A percentile compares a stretch with the other conserved stretches of the same genome.
Conservation (phyloP, 140 eudicot genomes). For the Anethum foeniculum region DNA sequence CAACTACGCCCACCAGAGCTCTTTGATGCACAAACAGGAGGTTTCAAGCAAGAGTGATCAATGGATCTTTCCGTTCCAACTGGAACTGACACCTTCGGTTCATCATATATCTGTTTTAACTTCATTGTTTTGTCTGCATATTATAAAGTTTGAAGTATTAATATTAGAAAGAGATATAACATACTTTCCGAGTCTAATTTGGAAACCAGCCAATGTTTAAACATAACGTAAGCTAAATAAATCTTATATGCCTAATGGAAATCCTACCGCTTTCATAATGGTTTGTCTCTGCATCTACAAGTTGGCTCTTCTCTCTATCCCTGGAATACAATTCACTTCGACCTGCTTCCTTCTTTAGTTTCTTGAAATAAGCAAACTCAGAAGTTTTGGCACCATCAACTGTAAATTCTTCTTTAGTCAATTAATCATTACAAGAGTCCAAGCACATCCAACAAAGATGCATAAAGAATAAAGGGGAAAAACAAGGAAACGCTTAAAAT, state of each 20-base stretch:
- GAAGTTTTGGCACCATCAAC: conserved; percentile 71
- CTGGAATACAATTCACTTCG: conserved; percentile 15
- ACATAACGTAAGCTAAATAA: not conserved
- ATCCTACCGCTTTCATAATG: conserved; percentile 39
- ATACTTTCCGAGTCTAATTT: not conserved
- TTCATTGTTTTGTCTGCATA: conserved; percentile 32
- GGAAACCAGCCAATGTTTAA: not conserved
- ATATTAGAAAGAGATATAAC: not conserved
- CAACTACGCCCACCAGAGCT: conserved; percentile 27
- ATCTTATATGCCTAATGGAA: not conserved
- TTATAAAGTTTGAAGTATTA: not conserved
- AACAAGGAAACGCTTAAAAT: not conserved
- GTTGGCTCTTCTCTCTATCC: conserved; percentile 19
- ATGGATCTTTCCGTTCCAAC: conserved; percentile 19
- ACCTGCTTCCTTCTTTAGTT: conserved; percentile 30
- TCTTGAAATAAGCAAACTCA: conserved; percentile 76
- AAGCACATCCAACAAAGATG: not conserved
- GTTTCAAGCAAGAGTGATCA: conserved; percentile 27
- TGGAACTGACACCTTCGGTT: conserved; percentile 23
- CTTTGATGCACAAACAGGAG: conserved; percentile 25
- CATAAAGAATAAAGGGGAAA: not conserved
- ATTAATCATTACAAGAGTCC: not conserved
- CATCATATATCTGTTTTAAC: conserved; percentile 17
- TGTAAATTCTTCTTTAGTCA: conserved; percentile 31
- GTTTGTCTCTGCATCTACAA: conserved; percentile 16